Conservation (phyloP, 2,329 filamentous ascomycete genomes). For the Chaetomiaceae sp. region DNA sequence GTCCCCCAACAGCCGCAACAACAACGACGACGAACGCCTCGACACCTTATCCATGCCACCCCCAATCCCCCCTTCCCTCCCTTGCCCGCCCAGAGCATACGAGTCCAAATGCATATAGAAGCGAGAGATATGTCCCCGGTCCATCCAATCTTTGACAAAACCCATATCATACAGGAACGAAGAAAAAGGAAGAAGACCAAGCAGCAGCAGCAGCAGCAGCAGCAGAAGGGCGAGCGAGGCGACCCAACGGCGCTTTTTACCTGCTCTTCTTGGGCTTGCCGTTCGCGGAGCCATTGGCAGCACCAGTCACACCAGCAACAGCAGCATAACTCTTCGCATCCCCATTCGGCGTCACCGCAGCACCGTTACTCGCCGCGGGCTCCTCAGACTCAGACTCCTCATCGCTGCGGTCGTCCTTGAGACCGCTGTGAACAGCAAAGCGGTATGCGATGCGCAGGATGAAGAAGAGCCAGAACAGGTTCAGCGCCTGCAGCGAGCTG, state of each 20-base stretch:
- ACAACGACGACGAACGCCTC: background rate
- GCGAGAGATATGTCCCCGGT: background rate
- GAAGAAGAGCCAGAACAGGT: slow-evolving; percentile 77
- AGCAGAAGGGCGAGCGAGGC: no score
- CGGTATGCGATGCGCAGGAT: slow-evolving; percentile 71
- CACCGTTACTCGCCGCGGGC: slow-evolving; percentile 24
- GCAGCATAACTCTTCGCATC: slow-evolving; percentile 4
- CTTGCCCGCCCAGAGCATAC: background rate
- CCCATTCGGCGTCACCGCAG: slow-evolving; percentile 26
- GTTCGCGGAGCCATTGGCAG: background rate
- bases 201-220: no score
- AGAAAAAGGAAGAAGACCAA: background rate
- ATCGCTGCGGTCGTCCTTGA: slow-evolving; percentile 69
- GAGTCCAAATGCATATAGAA: background rate
- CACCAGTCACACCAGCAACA: background rate
- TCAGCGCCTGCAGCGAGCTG: slow-evolving; percentile 64
- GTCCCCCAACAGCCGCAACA: background rate
- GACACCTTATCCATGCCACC: background rate
- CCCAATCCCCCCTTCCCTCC: background rate
- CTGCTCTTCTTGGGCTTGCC: slow-evolving; percentile 11
- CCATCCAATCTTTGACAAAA: background rate
- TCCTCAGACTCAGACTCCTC: slow-evolving; percentile 56
- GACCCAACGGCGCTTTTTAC: background rate
- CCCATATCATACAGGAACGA: background rate
- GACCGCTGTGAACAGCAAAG: slow-evolving; percentile 56